A percentile compares a stretch with the other conserved stretches of the same genome.
Evolutionary conservation across 2,329 filamentous ascomycete species (phyloP).

Genomic region (Ophiostoma ips): DNA sequence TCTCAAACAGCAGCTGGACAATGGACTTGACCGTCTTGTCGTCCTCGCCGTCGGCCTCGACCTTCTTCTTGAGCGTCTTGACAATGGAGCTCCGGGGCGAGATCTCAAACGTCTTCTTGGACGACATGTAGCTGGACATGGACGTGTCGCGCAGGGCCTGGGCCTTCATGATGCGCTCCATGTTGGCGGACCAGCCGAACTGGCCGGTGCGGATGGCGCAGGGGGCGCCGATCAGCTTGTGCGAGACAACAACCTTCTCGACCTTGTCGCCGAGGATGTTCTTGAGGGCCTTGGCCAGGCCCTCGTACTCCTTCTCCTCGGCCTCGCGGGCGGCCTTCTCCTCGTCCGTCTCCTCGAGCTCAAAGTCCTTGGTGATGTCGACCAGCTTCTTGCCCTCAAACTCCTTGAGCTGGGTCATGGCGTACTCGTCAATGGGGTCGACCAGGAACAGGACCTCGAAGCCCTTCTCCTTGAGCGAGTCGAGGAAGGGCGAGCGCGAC

Average conservation of each 20-base stretch:
- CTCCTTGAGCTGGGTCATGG: conserved; percentile 99
- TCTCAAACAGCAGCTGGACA: conserved; percentile 96
- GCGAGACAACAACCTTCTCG: conserved; percentile 97
- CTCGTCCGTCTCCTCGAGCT: conserved; percentile 98
- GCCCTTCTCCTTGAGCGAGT: conserved; percentile 96
- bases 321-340: conserved; percentile 94
- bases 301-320: conserved; percentile 97
- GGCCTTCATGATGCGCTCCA: conserved; percentile 99
- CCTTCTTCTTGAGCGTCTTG: conserved; percentile 99
- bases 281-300: conserved; percentile 92
- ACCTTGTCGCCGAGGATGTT: conserved; percentile 98
- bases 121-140: conserved; percentile 99
- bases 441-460: conserved; percentile 99
- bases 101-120: conserved; percentile 99
- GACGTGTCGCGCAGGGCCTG: conserved; percentile 99
- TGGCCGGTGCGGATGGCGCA: conserved; percentile 99
- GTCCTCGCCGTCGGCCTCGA: conserved; percentile 92
- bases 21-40: conserved; percentile 99
- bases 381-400: conserved; percentile 99
- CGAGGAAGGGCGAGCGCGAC: conserved; percentile 95
- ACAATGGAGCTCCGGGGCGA: conserved; percentile 97
- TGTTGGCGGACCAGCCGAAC: conserved; percentile 99
- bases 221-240: conserved; percentile 90
- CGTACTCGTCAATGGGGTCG: conserved; percentile 98
- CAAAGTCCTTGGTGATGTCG: conserved; percentile 99